Base-by-base conservation (phyloP, 306 rosid genomes). In the Fagus sylvatica region DNA sequence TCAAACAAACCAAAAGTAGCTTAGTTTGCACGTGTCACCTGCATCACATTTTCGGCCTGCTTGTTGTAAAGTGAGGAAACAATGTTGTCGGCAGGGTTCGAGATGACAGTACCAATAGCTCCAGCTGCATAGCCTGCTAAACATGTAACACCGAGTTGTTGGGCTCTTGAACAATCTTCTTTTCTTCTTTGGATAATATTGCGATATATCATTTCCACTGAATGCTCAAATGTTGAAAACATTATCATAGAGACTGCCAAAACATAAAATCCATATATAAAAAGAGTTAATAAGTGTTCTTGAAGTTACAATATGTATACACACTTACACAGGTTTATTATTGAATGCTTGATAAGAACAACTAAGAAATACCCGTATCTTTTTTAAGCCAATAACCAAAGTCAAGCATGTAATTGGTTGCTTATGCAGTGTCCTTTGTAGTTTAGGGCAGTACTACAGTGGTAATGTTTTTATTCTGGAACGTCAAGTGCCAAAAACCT, bases 211-310 rank as follows among this genome's bases (percentile, higher is more conserved):
- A 85, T 67, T 78, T 89, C 88, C 80, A 91, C 91, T 0, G 91
- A 87, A 81, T 91, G 87, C 93, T 91, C 96, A 75, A 91, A 91
- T 36, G 93, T 83, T 1, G 93, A 76, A 84, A 91, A 91, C 96
- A 91, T 91, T 49, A 87, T 82, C 81, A 91, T 80, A 5, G 88
- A 71, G 80, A 83, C 96, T 90, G 88, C 73, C 83, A 76, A 85
- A 76, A 59, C 12, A 39, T 5, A 59, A 59, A n/a, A 36, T 54
- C 10, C 19, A 32, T 34, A 64, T 10, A 49, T 17, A 72, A 56
- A 15, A 55, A 30, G 79, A 65, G 32, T 72, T 19, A 76, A 79
- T 42, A 69, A 51, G 41, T 61, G 62, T 57, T 13, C 55, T 49
- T 33, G 37, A 53, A 39, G 40, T 53, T 28, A 69, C 2, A 73